These are phyloP conservation scores for Fusarium globosum DNA, from an alignment of 2,329 filamentous ascomycete species.

Conservation along the genomic window DNA sequence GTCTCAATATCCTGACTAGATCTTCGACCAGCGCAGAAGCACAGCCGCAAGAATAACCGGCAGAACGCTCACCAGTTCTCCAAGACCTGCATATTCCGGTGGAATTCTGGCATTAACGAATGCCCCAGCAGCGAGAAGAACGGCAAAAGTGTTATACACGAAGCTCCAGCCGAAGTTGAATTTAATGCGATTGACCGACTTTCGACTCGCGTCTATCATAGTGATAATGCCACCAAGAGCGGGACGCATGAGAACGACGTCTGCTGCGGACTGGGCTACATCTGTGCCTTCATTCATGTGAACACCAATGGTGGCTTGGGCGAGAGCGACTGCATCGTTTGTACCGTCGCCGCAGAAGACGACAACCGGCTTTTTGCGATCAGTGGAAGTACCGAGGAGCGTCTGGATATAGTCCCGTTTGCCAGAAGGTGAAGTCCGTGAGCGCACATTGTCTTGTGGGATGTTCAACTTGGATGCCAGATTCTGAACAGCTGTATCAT, in stretches of 20 bases:
- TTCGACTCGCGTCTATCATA: conserved; percentile 65
- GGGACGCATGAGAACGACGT: conserved; percentile 73
- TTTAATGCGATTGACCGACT: conserved; percentile 60
- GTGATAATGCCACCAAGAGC: conserved; percentile 65
- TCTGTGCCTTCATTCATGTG: conserved; percentile 73
- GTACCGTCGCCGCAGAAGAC: conserved; percentile 83
- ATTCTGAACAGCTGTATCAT: conserved; percentile 59
- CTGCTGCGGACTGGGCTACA: conserved; percentile 73
- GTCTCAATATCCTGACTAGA: conserved; percentile 14
- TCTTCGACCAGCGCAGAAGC: conserved; percentile 42
- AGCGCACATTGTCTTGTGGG: conserved; percentile 49
- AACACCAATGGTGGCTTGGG: conserved; percentile 76
- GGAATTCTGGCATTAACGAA: conserved; percentile 66
- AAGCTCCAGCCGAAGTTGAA: conserved; percentile 79
- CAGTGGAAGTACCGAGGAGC: conserved; percentile 45
- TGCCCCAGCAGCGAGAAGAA: conserved; percentile 74
- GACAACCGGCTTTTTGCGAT: conserved; percentile 54
- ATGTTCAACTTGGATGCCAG: conserved; percentile 57
- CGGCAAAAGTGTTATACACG: conserved; percentile 76
- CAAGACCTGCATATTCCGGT: conserved; percentile 74
- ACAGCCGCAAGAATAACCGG: conserved; percentile 66
- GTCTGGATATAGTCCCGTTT: conserved; percentile 58
- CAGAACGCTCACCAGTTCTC: conserved; percentile 78
- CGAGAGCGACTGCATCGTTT: conserved; percentile 80
- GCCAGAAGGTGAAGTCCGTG: conserved; percentile 58